Evolutionary conservation across 2,329 filamentous ascomycete species (phyloP).

Genomic region (Colletotrichum gigasporum): DNA sequence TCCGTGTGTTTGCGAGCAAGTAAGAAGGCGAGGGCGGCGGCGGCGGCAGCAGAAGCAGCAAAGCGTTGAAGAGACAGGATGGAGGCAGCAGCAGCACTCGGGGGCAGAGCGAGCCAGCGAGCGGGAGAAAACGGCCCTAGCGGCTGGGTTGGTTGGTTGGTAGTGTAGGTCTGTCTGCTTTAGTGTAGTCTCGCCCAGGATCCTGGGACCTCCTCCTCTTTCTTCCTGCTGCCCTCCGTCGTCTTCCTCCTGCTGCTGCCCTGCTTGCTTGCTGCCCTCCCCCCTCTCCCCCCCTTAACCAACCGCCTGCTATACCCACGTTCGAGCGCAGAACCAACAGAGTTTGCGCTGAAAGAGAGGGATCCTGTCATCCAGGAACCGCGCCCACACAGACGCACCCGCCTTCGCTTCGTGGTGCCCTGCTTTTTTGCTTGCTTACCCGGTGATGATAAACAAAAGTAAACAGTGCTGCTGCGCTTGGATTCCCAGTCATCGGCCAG

Average conservation of each 20-base stretch:
- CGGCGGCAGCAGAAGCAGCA: not conserved
- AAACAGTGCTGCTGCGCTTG: not conserved
- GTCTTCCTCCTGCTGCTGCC: too few relatives aligned
- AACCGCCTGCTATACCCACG: not conserved
- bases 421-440: not conserved
- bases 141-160: too few relatives aligned
- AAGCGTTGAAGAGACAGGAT: too few relatives aligned
- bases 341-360: not conserved
- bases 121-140: not conserved
- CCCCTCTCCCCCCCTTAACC: not conserved
- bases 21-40: too few relatives aligned
- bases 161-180: too few relatives aligned
- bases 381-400: not conserved
- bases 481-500: conserved; percentile 2
- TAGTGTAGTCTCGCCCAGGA: not conserved
- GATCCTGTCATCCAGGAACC: not conserved
- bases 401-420: not conserved
- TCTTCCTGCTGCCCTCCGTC: too few relatives aligned
- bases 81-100: not conserved
- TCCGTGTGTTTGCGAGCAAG: too few relatives aligned
- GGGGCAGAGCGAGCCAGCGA: not conserved
- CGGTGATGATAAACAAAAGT: not conserved
- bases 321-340: too few relatives aligned
- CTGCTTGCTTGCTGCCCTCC: too few relatives aligned
- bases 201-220: not conserved